Base-by-base conservation (phyloP, 208 protist species). In the Vickermania ingenoplastis region DNA sequence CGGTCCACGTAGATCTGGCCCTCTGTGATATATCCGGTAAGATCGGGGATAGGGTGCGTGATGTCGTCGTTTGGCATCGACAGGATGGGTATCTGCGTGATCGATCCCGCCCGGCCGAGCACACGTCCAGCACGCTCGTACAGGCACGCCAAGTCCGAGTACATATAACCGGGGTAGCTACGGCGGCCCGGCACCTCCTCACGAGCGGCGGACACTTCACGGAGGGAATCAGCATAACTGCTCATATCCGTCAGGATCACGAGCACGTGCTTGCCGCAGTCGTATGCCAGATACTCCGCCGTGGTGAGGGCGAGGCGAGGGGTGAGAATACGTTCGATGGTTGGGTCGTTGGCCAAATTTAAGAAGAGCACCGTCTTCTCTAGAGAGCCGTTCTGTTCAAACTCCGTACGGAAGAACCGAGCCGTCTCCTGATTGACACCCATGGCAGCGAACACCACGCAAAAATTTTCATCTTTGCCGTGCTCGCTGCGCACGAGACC, bases 11-110 rank as follows among this genome's bases (percentile, higher is more conserved):
- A 99, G 63, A 99, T 99, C 80, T 99, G 97, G 23, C 98, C 98
- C 71, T 99, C 97, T 22, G 99, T 99, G 75, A 99, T 99, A 85
- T 99, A 99, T 25, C 99, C 99, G 11, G 99, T 99, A 7, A 99
- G 83, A 88, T 99, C 99, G 31, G 99, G 99, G 79, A 99, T 99
- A 49, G 99, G 98, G 73, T 99, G 99, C 28, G 98, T 99, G 79
- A 99, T 99, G 77, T 99, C 97, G 61, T 99, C 98, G 81, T 99
- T 99, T 57, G 98, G 98, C 98, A 99, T 99, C 17, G 98, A 99
- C 22, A 99, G 81, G 76, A 99, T 99, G 27, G 99, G 99, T 69
- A 99, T 98, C 84, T 99, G 99, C 22, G 99, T 99, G 71, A 99
- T 99, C 23, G 98, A 99, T n/a, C 99, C 99, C 30, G 94, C 82